Percentiles rank a stretch among this genome's conserved stretches.
phyloP scores from a whole-genome alignment of 441 rosid species.

The Aleurites moluccanus region DNA sequence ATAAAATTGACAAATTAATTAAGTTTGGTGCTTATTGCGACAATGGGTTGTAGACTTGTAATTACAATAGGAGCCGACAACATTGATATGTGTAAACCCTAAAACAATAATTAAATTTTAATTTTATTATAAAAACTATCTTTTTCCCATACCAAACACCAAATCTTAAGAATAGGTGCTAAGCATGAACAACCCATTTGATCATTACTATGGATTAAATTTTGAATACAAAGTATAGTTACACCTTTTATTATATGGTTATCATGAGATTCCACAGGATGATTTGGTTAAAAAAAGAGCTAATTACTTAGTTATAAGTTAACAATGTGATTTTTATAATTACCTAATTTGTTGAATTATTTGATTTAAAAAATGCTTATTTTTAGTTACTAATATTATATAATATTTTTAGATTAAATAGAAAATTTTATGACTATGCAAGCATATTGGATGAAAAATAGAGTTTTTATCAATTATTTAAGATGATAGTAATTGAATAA shows the following conservation, averaged over 20 bases:
- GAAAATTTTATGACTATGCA: too few species aligned
- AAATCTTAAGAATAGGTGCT: constrained; percentile 13
- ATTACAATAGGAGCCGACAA: constrained; percentile 42
- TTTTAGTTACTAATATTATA: too few species aligned
- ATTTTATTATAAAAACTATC: not conserved
- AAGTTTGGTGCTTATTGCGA: constrained; percentile 41
- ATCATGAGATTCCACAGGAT: constrained; percentile 5
- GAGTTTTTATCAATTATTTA: too few species aligned
- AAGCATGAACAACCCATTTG: constrained; percentile 1
- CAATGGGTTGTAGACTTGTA: constrained; percentile 25
- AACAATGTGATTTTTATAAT: not conserved
- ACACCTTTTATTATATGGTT: not conserved
- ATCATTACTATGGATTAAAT: not conserved
- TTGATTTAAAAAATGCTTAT: too few species aligned
- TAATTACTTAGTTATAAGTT: not conserved
- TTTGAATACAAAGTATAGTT: constrained; percentile 10
- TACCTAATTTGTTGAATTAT: not conserved
- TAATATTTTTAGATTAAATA: too few species aligned
- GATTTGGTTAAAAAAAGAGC: constrained; percentile 34
- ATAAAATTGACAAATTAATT: constrained; percentile 18
- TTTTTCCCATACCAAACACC: constrained; percentile 16
- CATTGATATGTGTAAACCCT: constrained; percentile 42
- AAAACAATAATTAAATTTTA: not conserved
- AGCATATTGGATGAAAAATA: too few species aligned
- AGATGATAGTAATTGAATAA: too few species aligned